phyloP scores from a whole-genome alignment of 139 green algal species.

The Auxenochlorella pyrenoidosa region DNA sequence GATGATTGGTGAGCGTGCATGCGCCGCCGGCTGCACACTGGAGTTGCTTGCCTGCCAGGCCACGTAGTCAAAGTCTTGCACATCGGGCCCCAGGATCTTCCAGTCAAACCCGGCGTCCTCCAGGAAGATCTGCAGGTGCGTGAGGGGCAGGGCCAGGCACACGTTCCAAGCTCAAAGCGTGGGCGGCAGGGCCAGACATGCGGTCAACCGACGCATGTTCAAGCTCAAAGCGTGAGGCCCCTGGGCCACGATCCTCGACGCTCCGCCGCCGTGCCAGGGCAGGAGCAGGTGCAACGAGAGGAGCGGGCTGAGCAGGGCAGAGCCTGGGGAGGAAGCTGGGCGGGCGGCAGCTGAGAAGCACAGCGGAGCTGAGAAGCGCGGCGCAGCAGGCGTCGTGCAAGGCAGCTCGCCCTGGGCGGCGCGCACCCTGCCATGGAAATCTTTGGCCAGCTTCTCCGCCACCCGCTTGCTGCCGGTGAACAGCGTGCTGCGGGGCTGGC shows the following conservation, averaged over 20 bases:
- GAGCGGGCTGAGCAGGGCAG: not conserved
- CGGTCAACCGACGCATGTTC: too few species aligned
- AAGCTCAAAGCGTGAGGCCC: too few species aligned
- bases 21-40: too few species aligned
- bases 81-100: constrained; percentile 96
- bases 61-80: constrained; percentile 86
- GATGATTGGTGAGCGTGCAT: too few species aligned
- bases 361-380: too few species aligned
- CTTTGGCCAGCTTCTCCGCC: constrained; percentile 83
- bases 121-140: constrained; percentile 74
- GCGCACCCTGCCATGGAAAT: constrained; percentile 83
- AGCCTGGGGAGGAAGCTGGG: constrained; percentile 69
- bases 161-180: not conserved
- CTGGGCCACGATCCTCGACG: too few species aligned
- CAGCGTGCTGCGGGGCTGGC: constrained; percentile 85
- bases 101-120: constrained; percentile 99
- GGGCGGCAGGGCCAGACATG: too few species aligned
- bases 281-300: too few species aligned
- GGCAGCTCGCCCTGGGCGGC: too few species aligned
- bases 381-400: not conserved
- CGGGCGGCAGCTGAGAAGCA: not conserved
- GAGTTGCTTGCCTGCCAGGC: constrained; percentile 75
- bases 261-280: too few species aligned
- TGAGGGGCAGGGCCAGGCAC: not conserved
- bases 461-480: constrained; percentile 93